A percentile compares a stretch with the other conserved stretches of the same genome.
Evolutionary conservation across 2,329 filamentous ascomycete species (phyloP).

Genomic region (Rhexocercosporidium sp.): DNA sequence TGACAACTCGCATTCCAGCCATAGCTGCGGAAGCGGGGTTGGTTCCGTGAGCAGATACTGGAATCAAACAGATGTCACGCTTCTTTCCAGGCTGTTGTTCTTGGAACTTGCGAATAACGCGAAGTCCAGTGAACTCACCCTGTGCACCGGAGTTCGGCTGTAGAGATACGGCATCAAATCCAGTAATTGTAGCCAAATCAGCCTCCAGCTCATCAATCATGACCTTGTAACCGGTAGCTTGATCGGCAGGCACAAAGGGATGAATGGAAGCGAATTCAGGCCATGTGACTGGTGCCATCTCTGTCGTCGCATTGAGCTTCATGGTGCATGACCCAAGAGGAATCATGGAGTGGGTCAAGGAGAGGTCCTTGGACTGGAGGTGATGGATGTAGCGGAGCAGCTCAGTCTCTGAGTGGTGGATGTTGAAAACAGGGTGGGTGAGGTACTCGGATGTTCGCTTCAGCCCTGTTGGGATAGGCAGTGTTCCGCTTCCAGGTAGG

Average conservation of each 20-base stretch:
- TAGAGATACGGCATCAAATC: slow-evolving; percentile 86
- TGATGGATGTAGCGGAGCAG: slow-evolving; percentile 92
- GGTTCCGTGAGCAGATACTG: slow-evolving; percentile 92
- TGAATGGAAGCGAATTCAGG: slow-evolving; percentile 80
- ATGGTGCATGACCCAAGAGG: slow-evolving; percentile 96
- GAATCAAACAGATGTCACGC: slow-evolving; percentile 92
- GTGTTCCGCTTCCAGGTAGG: slow-evolving; percentile 44
- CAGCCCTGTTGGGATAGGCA: slow-evolving; percentile 61
- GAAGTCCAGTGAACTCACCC: slow-evolving; percentile 90
- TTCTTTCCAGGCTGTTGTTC: slow-evolving; percentile 70
- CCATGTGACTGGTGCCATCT: slow-evolving; percentile 87
- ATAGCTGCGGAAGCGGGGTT: slow-evolving; percentile 95
- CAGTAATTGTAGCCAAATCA: slow-evolving; percentile 82
- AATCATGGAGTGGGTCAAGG: slow-evolving; percentile 96
- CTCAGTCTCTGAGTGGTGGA: slow-evolving; percentile 93
- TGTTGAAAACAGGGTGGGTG: slow-evolving; percentile 93
- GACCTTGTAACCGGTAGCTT: slow-evolving; percentile 69
- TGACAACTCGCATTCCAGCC: slow-evolving; percentile 93
- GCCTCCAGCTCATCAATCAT: slow-evolving; percentile 75
- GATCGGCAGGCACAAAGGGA: slow-evolving; percentile 72
- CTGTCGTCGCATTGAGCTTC: slow-evolving; percentile 94
- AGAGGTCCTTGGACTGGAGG: slow-evolving; percentile 91
- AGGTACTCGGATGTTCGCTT: slow-evolving; percentile 77
- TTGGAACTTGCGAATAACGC: slow-evolving; percentile 85
- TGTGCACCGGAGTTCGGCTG: slow-evolving; percentile 97